Evolutionary conservation across 768 basidiomycete species (phyloP), one percentile per base, ranked within the genome.

Genomic region (Ramaria rubella): DNA sequence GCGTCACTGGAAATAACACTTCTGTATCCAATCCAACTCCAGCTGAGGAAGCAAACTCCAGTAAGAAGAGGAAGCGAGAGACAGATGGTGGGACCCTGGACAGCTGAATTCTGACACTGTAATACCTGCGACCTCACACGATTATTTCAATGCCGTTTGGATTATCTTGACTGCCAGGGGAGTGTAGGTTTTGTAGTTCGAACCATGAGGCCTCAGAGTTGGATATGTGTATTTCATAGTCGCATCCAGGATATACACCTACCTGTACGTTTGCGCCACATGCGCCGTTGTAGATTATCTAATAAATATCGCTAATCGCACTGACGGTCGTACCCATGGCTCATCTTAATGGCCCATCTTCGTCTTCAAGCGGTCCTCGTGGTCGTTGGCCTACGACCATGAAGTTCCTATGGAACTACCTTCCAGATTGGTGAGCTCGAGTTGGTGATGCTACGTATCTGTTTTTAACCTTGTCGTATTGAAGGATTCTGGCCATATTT

Each of bases 391-490:
- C 23, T 19, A 24, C 23, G 58, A 65, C 60, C 4, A 68, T 73
- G 55, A 71, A 73, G 58, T 68, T 88, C 8, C 59, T 87, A 23
- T 64, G 73, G 43, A 85, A 85, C 3, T 90, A 91, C 70, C 77
- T 80, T 23, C 86, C 86, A 0, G 88, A 91, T 63, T 90, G 89
- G 88, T 90, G 60, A 55, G 81, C 24, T 5, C 12, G 12, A 23
- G 5, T 8, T 17, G 14, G 7, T 12, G 46, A 24, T 30, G 29
- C 46, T 30, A 48, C n/a, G 24, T 24, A 7, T 27, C 12, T 30
- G 21, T 48, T 15, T 30, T 42, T 24, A 26, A 48, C 24, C 23
- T 6, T 14, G 11, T 15, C 23, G 21, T 26, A 11, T 26, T 42
- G 40, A 42, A 48, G 90, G 89, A 66, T 81, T 36, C 64, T 90